Conservation (phyloP, 768 basidiomycete species). For the Daedalea quercina region DNA sequence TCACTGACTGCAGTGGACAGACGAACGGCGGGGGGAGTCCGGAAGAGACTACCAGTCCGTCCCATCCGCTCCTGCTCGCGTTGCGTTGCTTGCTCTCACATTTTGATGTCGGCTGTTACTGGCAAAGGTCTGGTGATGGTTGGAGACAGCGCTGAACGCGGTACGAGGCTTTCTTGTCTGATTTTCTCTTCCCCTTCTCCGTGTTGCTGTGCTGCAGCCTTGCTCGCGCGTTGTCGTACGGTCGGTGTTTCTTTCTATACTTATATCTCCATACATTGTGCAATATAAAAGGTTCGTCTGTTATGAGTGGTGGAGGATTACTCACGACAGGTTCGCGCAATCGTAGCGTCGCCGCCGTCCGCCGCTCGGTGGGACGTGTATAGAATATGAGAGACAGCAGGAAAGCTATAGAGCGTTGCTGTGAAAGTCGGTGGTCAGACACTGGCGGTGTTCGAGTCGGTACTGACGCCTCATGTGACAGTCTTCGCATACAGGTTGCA, state of each 20-base stretch:
- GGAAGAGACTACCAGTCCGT: conserved; percentile 25
- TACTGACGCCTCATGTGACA: too few species aligned
- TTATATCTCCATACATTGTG: neutral
- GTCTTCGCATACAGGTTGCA: too few species aligned
- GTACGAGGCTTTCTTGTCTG: conserved; percentile 15
- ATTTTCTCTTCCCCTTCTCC: conserved; percentile 8
- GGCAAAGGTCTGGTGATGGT: neutral
- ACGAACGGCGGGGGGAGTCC: neutral
- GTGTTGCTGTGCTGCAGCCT: too few species aligned
- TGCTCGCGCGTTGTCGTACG: conserved; percentile 14
- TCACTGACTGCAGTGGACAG: neutral
- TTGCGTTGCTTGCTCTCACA: conserved; percentile 8
- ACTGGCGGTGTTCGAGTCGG: too few species aligned
- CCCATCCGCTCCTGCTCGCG: conserved; percentile 18
- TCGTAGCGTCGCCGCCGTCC: neutral
- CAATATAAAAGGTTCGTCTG: conserved; percentile 6
- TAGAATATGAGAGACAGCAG: neutral
- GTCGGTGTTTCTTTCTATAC: conserved; percentile 18
- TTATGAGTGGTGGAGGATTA: neutral
- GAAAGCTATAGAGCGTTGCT: neutral
- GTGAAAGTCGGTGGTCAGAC: neutral
- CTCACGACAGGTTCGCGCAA: neutral
- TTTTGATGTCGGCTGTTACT: conserved; percentile 1
- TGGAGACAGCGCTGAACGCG: conserved; percentile 6
- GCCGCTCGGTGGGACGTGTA: neutral